Percentiles rank a stretch among this genome's conserved stretches.
Evolutionary conservation across 176 grass and related monocot genomes (phyloP).

Genomic region (Oryza meridionalis): DNA sequence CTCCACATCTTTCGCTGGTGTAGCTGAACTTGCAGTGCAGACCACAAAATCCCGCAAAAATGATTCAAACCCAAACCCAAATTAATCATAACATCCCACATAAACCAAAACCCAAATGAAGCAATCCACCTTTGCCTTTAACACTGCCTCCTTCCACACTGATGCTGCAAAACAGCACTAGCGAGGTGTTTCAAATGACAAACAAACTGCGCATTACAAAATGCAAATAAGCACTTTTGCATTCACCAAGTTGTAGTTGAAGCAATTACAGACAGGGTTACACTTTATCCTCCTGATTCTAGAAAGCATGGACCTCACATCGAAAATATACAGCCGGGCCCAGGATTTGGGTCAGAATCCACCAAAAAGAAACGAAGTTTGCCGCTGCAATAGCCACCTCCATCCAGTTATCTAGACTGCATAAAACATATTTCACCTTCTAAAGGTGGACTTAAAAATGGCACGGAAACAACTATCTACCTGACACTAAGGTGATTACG

Average conservation of each 20-base stretch:
- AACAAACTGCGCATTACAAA: not conserved
- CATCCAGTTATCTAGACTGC: slow-evolving; percentile 5
- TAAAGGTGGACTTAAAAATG: slow-evolving; percentile 14
- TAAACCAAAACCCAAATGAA: not conserved
- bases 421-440: slow-evolving; percentile 14
- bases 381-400: not conserved
- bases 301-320: slow-evolving; percentile 19
- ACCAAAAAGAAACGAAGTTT: slow-evolving; percentile 12
- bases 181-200: not conserved
- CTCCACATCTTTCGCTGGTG: no score
- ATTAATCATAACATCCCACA: not conserved
- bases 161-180: not conserved
- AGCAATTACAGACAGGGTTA: not conserved
- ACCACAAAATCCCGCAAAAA: no score
- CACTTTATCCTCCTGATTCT: slow-evolving; percentile 12
- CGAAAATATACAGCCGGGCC: slow-evolving; percentile 27
- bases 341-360: slow-evolving; percentile 26
- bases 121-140: not conserved
- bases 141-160: not conserved
- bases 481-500: slow-evolving; percentile 39
- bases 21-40: no score
- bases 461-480: slow-evolving; percentile 28
- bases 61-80: not conserved
- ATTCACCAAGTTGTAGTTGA: slow-evolving; percentile 21
- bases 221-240: slow-evolving; percentile 33